These are phyloP conservation scores for Erucastrum elatum DNA, from an alignment of 345 rosid species.

Conservation along the genomic window DNA sequence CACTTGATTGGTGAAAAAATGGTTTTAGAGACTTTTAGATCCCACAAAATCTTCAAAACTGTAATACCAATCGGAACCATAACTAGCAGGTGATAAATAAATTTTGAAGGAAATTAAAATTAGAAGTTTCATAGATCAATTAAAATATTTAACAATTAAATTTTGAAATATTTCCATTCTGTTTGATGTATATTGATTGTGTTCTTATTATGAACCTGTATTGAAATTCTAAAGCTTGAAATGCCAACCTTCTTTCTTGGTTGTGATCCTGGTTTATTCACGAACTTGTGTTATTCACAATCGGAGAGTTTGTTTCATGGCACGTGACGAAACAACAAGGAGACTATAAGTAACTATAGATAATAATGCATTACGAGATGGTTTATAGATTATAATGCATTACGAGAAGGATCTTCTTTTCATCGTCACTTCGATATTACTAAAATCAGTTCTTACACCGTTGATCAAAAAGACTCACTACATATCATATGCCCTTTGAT, in stretches of 20 bases:
- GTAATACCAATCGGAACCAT: too few species aligned
- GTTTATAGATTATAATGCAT: too few species aligned
- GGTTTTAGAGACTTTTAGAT: too few species aligned
- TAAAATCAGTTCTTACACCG: background rate
- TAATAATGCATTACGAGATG: too few species aligned
- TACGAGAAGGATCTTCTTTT: too few species aligned
- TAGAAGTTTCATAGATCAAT: background rate
- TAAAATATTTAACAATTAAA: too few species aligned
- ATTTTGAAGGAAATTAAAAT: background rate
- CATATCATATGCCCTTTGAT: background rate
- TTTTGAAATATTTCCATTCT: background rate
- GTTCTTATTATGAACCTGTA: too few species aligned
- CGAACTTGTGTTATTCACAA: slow-evolving; percentile 43
- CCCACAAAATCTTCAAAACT: too few species aligned
- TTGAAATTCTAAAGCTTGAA: slow-evolving; percentile 48
- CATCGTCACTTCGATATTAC: background rate
- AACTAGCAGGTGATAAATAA: background rate
- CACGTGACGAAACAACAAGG: slow-evolving; percentile 45
- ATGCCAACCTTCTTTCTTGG: slow-evolving; percentile 66
- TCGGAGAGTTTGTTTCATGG: slow-evolving; percentile 80
- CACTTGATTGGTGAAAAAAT: too few species aligned
- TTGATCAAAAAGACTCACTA: background rate
- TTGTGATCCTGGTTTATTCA: slow-evolving; percentile 62
- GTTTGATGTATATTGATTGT: background rate
- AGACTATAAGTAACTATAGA: too few species aligned